These are phyloP conservation scores for Daphne laureola DNA, from an alignment of 441 rosid genomes.

Conservation along the genomic window DNA sequence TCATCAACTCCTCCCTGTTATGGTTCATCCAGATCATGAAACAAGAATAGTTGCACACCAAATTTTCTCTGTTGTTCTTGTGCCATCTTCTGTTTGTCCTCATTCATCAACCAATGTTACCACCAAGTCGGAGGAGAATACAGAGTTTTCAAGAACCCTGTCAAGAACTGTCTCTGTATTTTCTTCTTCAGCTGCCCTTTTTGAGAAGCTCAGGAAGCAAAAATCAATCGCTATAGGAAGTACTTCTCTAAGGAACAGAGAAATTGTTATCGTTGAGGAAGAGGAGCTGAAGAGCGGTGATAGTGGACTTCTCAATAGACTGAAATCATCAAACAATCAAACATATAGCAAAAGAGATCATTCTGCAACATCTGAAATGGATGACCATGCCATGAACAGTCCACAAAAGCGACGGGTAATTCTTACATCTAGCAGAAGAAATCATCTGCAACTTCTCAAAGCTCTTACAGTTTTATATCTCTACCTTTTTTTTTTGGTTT, in stretches of 20 bases:
- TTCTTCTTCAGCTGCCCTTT: conserved; percentile 98
- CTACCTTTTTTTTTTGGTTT: conserved; percentile 9
- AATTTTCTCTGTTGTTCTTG: conserved; percentile 77
- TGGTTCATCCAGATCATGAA: conserved; percentile 80
- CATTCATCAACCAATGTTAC: conserved; percentile 6
- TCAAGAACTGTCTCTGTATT: conserved; percentile 96
- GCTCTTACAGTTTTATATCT: conserved; percentile 4
- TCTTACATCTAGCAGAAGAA: conserved; percentile 3
- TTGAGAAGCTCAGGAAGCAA: conserved; percentile 74
- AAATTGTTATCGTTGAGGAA: conserved; percentile 14
- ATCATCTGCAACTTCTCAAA: conserved; percentile 9
- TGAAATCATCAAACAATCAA: conserved; percentile 40
- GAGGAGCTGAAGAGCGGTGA: conserved; percentile 17
- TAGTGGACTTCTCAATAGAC: conserved; percentile 29
- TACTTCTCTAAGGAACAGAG: conserved; percentile 25
- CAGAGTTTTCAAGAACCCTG: conserved; percentile 60
- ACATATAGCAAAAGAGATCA: conserved; percentile 35
- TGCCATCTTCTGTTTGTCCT: conserved; percentile 41
- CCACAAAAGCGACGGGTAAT: too few species aligned
- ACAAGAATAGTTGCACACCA: conserved; percentile 71
- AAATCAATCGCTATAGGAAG: conserved; percentile 25
- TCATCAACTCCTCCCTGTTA: conserved; percentile 68
- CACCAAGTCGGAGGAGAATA: conserved; percentile 33
- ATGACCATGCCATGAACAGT: too few species aligned
- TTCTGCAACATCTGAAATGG: too few species aligned